Percentiles rank a stretch among this genome's conserved stretches.
These are phyloP conservation scores for Verticillium isaacii DNA, from an alignment of 2,329 filamentous ascomycete species.

Conservation along the genomic window DNA sequence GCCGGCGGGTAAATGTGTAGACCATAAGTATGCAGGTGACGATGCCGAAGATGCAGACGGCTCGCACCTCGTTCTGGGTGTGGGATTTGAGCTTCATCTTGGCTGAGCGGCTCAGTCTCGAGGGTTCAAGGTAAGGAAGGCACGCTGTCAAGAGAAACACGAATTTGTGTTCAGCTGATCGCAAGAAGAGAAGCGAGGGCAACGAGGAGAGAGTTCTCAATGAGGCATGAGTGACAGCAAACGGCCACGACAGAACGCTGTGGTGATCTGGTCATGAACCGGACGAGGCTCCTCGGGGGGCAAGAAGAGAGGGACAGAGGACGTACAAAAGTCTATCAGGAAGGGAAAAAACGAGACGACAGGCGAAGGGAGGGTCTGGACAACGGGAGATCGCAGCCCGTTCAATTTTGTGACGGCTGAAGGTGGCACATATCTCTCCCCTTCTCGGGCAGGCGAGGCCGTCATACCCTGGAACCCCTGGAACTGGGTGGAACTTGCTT, in stretches of 20 bases:
- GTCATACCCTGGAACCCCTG: background rate
- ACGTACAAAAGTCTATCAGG: background rate
- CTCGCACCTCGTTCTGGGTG: background rate
- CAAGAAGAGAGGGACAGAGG: background rate
- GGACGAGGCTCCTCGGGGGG: background rate
- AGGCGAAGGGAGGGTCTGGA: background rate
- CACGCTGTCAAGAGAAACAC: background rate
- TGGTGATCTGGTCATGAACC: background rate
- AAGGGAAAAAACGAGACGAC: background rate
- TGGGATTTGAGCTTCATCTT: background rate
- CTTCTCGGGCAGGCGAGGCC: background rate
- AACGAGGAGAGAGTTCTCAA: background rate
- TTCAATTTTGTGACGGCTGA: background rate
- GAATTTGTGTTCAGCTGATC: background rate
- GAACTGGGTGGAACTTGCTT: background rate
- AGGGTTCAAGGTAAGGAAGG: background rate
- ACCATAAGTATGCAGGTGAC: slow-evolving; percentile 2
- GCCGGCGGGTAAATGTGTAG: background rate
- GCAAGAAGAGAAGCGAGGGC: background rate
- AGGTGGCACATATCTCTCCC: background rate
- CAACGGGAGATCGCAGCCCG: background rate
- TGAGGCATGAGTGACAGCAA: background rate
- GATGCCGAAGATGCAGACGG: slow-evolving; percentile 3
- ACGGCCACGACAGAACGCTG: background rate
- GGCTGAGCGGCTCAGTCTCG: background rate